These are phyloP conservation scores for Cryptococcus sp. DNA, from an alignment of 1,284 basidiomycete genomes.

Conservation along the genomic window DNA sequence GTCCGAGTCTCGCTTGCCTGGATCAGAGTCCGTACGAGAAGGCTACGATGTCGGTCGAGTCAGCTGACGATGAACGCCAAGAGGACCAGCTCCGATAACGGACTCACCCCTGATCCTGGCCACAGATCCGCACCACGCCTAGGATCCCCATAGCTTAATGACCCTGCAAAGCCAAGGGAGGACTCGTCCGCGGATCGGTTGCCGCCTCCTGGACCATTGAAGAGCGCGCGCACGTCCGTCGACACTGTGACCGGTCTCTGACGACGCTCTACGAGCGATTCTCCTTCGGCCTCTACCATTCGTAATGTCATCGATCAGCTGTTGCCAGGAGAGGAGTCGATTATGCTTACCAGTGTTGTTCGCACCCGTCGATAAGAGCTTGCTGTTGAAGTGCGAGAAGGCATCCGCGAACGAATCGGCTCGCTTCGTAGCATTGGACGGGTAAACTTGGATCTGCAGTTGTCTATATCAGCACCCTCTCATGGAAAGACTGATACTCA, in stretches of 20 bases:
- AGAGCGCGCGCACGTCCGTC: slow-evolving; percentile 92
- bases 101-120: slow-evolving; percentile 18
- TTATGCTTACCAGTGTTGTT: slow-evolving; percentile 47
- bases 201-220: slow-evolving; percentile 70
- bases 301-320: slow-evolving; percentile 10
- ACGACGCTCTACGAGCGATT: slow-evolving; percentile 71
- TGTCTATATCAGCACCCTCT: slow-evolving; percentile 60
- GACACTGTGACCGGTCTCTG: slow-evolving; percentile 82
- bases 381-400: slow-evolving; percentile 95
- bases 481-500: slow-evolving; percentile 22
- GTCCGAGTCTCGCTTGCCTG: slow-evolving; percentile 80
- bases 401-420: slow-evolving; percentile 92
- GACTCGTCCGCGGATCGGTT: slow-evolving; percentile 67
- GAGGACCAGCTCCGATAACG: background rate
- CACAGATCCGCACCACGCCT: slow-evolving; percentile 34
- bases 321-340: background rate
- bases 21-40: slow-evolving; percentile 69
- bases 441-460: slow-evolving; percentile 53
- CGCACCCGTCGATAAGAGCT: slow-evolving; percentile 72
- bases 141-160: slow-evolving; percentile 32
- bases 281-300: slow-evolving; percentile 63
- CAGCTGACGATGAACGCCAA: background rate
- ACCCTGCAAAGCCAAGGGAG: slow-evolving; percentile 29
- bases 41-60: slow-evolving; percentile 57
- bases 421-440: slow-evolving; percentile 53